Percentiles rank a stretch among this genome's conserved stretches.
Conservation (phyloP, 2,329 filamentous ascomycete species). For the Sarocladium oryzae region DNA sequence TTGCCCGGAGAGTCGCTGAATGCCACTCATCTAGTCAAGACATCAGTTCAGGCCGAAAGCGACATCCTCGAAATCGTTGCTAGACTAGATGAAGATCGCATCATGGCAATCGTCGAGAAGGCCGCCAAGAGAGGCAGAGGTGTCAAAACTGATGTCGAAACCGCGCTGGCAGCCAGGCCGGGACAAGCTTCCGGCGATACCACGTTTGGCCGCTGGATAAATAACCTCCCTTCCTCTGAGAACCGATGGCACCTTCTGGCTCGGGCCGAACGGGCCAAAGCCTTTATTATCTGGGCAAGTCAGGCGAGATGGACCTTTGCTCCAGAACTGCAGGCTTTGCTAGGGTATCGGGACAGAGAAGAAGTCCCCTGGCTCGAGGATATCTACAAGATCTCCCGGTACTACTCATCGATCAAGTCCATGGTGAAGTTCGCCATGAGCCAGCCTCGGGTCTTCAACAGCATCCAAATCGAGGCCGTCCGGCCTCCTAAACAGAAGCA, state of each 20-base stretch:
- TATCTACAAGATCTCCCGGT: slow-evolving; percentile 23
- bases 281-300: not conserved
- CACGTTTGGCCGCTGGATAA: too few relatives aligned
- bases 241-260: not conserved
- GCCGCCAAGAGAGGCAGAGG: not conserved
- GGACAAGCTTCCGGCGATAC: too few relatives aligned
- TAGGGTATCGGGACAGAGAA: not conserved
- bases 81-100: not conserved
- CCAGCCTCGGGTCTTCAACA: slow-evolving; percentile 16
- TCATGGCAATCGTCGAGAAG: not conserved
- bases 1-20: too few relatives aligned
- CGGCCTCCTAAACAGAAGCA: slow-evolving; percentile 5
- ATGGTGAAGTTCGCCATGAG: slow-evolving; percentile 22
- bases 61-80: not conserved
- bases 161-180: too few relatives aligned
- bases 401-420: slow-evolving; percentile 18
- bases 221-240: too few relatives aligned
- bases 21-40: not conserved
- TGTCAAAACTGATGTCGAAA: too few relatives aligned
- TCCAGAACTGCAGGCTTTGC: not conserved
- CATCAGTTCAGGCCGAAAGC: not conserved
- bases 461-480: slow-evolving; percentile 16
- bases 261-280: not conserved
- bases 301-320: not conserved
- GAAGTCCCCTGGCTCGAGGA: slow-evolving; percentile 13